phyloP scores from a whole-genome alignment of 495 filamentous ascomycete species.

The Schizothecium vesticola region DNA sequence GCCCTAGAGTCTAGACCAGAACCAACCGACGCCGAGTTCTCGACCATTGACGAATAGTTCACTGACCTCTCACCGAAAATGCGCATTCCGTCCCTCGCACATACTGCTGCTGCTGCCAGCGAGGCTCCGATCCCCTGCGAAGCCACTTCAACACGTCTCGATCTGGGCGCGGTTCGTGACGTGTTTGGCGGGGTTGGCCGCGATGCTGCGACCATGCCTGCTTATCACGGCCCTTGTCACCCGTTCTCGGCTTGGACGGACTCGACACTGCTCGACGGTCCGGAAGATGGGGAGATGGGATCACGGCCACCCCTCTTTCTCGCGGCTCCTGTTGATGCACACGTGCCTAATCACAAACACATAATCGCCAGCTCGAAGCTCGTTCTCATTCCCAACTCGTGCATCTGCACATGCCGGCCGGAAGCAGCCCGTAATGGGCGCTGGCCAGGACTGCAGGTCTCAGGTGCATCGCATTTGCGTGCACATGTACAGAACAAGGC shows the following conservation, averaged over 20 bases:
- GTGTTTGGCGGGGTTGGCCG: conserved; percentile 28
- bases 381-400: not conserved
- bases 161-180: conserved; percentile 22
- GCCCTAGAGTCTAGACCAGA: not conserved
- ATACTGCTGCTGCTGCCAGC: conserved; percentile 1
- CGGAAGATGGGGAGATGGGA: not conserved
- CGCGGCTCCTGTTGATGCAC: conserved; percentile 1
- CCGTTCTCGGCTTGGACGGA: conserved; percentile 3
- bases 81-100: not conserved
- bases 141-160: conserved; percentile 2
- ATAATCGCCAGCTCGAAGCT: not conserved
- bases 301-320: not conserved
- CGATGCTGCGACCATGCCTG: conserved; percentile 22
- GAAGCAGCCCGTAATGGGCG: not conserved
- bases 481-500: conserved; percentile 4
- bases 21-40: not conserved
- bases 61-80: not conserved
- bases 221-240: conserved; percentile 15
- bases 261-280: not conserved
- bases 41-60: not conserved
- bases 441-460: not conserved
- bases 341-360: not conserved
- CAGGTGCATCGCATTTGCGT: not conserved
- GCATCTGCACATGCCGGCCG: not conserved
- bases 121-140: not conserved